phyloP scores from a whole-genome alignment of 176 grass and related monocot genomes.

The Musa acuminata region DNA sequence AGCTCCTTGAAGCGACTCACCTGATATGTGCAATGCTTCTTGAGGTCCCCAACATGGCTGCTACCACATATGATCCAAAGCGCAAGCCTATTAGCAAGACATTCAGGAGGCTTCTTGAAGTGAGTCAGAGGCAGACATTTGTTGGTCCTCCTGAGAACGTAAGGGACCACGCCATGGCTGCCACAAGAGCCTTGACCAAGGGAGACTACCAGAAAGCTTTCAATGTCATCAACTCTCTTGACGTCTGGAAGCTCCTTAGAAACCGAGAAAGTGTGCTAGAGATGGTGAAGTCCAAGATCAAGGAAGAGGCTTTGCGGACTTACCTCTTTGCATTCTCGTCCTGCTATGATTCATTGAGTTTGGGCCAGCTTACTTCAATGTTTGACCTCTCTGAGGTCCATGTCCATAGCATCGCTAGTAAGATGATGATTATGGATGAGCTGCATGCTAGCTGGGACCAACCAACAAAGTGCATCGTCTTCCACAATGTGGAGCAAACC shows the following conservation, averaged over 20 bases:
- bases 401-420: slow-evolving; percentile 71
- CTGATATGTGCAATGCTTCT: slow-evolving; percentile 94
- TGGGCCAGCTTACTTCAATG: slow-evolving; percentile 71
- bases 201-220: slow-evolving; percentile 73
- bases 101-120: slow-evolving; percentile 88
- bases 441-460: slow-evolving; percentile 92
- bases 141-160: slow-evolving; percentile 89
- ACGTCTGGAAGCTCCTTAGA: slow-evolving; percentile 83
- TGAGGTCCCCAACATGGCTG: slow-evolving; percentile 83
- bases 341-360: slow-evolving; percentile 61
- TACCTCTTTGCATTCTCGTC: slow-evolving; percentile 76
- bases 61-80: slow-evolving; percentile 50
- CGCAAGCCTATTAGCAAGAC: slow-evolving; percentile 71
- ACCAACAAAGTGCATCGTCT: slow-evolving; percentile 70
- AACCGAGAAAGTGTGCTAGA: slow-evolving; percentile 70
- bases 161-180: slow-evolving; percentile 85
- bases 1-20: slow-evolving; percentile 87
- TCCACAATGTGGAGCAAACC: slow-evolving; percentile 85
- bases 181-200: slow-evolving; percentile 62
- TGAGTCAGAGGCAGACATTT: slow-evolving; percentile 85
- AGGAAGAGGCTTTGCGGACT: slow-evolving; percentile 84
- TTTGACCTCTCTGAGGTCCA: slow-evolving; percentile 68
- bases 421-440: slow-evolving; percentile 94
- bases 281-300: slow-evolving; percentile 80
- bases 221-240: slow-evolving; percentile 49